Conservation (phyloP, 768 basidiomycete species). For the Leccinum aurantiacum region DNA sequence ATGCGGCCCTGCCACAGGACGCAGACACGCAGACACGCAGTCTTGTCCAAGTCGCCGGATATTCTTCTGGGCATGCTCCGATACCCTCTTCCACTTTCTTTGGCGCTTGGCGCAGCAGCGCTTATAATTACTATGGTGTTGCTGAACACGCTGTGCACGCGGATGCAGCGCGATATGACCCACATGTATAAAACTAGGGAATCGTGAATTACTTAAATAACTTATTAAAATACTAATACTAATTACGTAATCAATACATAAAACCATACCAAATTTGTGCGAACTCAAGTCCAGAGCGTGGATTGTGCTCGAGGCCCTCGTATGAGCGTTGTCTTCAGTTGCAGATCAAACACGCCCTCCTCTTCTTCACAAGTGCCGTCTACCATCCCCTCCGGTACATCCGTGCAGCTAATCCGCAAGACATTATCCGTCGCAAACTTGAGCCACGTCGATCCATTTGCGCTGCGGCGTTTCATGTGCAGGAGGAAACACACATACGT, state of each 20-base stretch:
- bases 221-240: too few relatives aligned
- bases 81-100: not conserved
- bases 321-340: conserved; percentile 9
- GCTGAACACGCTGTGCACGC: not conserved
- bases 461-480: conserved; percentile 2
- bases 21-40: too few relatives aligned
- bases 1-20: conserved; percentile 56
- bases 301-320: conserved; percentile 15
- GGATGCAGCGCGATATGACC: conserved; percentile 76
- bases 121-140: too few relatives aligned
- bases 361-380: not conserved
- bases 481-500: conserved; percentile 27
- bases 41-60: conserved; percentile 44
- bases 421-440: conserved; percentile 27
- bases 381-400: not conserved
- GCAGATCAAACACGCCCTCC: conserved; percentile 11
- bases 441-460: conserved; percentile 18
- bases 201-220: too few relatives aligned
- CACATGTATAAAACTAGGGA: conserved; percentile 40
- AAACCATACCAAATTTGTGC: conserved; percentile 10
- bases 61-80: conserved; percentile 81
- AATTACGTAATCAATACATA: too few relatives aligned
- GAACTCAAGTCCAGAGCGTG: not conserved
- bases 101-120: not conserved
- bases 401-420: conserved; percentile 16